phyloP scores from a whole-genome alignment of 2,329 filamentous ascomycete genomes.

The Juglanconis sp. region DNA sequence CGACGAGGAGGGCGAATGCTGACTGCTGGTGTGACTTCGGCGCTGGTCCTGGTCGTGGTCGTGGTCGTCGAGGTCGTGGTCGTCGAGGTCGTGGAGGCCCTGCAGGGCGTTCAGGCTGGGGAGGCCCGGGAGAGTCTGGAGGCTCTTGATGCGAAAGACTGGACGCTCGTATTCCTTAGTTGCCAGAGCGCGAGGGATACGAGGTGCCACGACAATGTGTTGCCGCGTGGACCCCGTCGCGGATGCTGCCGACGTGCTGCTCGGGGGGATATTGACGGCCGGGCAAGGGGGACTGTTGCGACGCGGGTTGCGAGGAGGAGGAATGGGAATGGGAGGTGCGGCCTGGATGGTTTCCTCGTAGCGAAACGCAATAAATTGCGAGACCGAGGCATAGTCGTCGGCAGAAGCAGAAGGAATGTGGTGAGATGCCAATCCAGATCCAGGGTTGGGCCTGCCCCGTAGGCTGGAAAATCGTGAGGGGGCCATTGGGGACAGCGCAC shows the following conservation, averaged over 20 bases:
- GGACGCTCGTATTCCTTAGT: too few relatives aligned
- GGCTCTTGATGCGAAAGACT: not conserved
- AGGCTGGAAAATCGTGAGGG: slow-evolving; percentile 41
- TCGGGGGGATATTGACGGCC: slow-evolving; percentile 17
- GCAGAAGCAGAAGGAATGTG: slow-evolving; percentile 7
- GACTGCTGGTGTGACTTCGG: slow-evolving; percentile 20
- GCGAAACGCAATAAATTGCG: slow-evolving; percentile 47
- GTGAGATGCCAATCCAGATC: not conserved
- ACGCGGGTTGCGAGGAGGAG: slow-evolving; percentile 40
- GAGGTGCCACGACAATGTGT: slow-evolving; percentile 32
- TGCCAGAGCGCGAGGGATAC: slow-evolving; percentile 44
- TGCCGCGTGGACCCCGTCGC: slow-evolving; percentile 14
- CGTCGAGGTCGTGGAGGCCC: not conserved
- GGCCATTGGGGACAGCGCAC: slow-evolving; percentile 26
- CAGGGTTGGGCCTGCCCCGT: slow-evolving; percentile 25
- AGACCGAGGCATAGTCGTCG: slow-evolving; percentile 39
- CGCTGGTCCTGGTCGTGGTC: slow-evolving; percentile 38
- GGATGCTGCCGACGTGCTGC: slow-evolving; percentile 9
- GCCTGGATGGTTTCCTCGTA: slow-evolving; percentile 60
- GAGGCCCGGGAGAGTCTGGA: not conserved
- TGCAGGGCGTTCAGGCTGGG: too few relatives aligned
- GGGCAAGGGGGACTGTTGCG: slow-evolving; percentile 27
- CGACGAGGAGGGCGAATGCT: slow-evolving; percentile 21
- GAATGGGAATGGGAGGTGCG: slow-evolving; percentile 54
- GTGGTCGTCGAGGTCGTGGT: too few relatives aligned